Percentiles rank a stretch among this genome's conserved stretches.
These are phyloP conservation scores for Phaffia tasmanica DNA, from an alignment of 768 basidiomycete species.

Conservation along the genomic window DNA sequence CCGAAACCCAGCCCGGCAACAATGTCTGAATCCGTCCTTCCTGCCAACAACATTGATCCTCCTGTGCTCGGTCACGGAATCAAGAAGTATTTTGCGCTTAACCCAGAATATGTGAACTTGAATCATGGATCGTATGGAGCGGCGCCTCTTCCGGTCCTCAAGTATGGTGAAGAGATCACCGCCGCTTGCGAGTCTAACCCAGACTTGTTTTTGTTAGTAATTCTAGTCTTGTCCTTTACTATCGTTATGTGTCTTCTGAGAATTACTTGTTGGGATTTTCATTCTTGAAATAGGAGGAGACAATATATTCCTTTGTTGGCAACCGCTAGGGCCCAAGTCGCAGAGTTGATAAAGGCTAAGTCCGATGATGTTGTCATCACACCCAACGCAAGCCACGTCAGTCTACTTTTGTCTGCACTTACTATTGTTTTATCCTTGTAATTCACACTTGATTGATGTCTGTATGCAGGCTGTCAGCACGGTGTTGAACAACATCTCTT, in stretches of 20 bases:
- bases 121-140: slow-evolving; percentile 35
- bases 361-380: slow-evolving; percentile 33
- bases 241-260: slow-evolving; percentile 5
- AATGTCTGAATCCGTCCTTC: not conserved
- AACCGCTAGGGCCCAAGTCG: slow-evolving; percentile 28
- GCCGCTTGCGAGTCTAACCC: slow-evolving; percentile 36
- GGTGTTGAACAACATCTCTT: slow-evolving; percentile 55
- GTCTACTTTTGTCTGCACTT: not conserved
- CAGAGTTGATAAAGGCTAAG: not conserved
- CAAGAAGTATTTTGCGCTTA: slow-evolving; percentile 16
- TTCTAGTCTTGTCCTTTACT: no score
- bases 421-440: not conserved
- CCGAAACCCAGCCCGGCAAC: not conserved
- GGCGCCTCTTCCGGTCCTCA: slow-evolving; percentile 16
- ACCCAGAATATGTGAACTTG: slow-evolving; percentile 34
- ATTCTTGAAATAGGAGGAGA: not conserved
- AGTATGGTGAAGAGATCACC: slow-evolving; percentile 35
- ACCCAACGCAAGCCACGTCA: slow-evolving; percentile 46
- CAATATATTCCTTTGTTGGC: slow-evolving; percentile 31
- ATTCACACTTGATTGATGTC: not conserved
- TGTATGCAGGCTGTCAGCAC: slow-evolving; percentile 50
- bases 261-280: not conserved
- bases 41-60: not conserved
- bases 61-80: slow-evolving; percentile 14
- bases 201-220: slow-evolving; percentile 35